A percentile compares a stretch with the other conserved stretches of the same genome.
Evolutionary conservation across 495 filamentous ascomycete species (phyloP).

Genomic region (Geopyxis carbonaria): DNA sequence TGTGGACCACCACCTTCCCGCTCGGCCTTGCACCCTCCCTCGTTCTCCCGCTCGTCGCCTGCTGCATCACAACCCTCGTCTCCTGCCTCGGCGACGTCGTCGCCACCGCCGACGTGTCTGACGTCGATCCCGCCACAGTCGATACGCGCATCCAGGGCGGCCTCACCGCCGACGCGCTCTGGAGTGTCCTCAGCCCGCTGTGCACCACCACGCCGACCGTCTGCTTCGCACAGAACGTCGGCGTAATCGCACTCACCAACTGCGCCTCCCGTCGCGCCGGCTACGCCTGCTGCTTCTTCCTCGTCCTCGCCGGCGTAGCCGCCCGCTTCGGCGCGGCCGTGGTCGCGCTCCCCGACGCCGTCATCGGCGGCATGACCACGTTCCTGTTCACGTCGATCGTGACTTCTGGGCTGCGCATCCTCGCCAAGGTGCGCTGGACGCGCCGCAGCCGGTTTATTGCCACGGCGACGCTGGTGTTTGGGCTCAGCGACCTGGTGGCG

Average conservation of each 20-base stretch:
- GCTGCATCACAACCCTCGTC: constrained; percentile 33
- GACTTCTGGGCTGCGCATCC: constrained; percentile 27
- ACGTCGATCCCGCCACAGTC: constrained; percentile 21
- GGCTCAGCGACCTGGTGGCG: constrained; percentile 27
- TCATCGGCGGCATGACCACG: constrained; percentile 30
- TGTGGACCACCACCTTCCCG: constrained; percentile 29
- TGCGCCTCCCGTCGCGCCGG: constrained; percentile 32
- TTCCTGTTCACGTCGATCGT: constrained; percentile 29
- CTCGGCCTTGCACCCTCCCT: constrained; percentile 27
- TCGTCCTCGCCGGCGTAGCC: constrained; percentile 27
- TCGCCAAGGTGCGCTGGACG: constrained; percentile 26
- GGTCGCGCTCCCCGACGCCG: constrained; percentile 25
- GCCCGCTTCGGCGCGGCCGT: constrained; percentile 29
- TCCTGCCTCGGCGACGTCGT: constrained; percentile 28
- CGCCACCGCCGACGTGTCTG: constrained; percentile 28
- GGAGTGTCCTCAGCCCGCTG: constrained; percentile 26
- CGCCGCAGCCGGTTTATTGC: constrained; percentile 28
- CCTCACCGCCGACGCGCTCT: constrained; percentile 27
- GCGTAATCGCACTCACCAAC: constrained; percentile 28
- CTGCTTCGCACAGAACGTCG: constrained; percentile 29
- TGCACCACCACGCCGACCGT: constrained; percentile 28
- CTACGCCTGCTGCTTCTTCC: constrained; percentile 30
- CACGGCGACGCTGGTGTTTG: constrained; percentile 26
- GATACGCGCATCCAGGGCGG: constrained; percentile 27
- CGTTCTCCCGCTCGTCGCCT: constrained; percentile 29